Base-by-base conservation (phyloP, 345 rosid species). In the Hibiscus mutabilis region DNA sequence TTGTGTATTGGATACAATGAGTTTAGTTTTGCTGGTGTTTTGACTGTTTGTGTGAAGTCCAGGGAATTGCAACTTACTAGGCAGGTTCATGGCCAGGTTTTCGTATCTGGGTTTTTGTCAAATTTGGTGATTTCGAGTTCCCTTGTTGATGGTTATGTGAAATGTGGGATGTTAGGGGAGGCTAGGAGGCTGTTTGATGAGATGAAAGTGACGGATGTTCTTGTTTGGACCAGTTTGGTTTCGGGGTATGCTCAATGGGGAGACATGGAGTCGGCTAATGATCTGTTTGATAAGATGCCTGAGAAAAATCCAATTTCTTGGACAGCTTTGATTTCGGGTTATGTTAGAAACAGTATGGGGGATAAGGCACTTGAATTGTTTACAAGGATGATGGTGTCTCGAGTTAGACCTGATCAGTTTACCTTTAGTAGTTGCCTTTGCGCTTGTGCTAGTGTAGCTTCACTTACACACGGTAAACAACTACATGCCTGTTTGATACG, bases 261-360 rank as follows among this genome's bases (percentile, higher is more conserved):
- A 35, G 83, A 89, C 70, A 84, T 90, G 88, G 81, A 83, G 75
- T 78, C 81, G 1, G 95, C 97, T 66, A 69, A 52, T 5, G 79
- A 80, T 71, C 52, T 87, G 46, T 93, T 90, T 57, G 70, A 79
- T 68, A 71, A 73, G 81, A 87, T 90, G 97, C 95, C 93, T 6
- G 74, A 68, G 71, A 87, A 83, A 72, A 90, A 83, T 67, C 79
- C 86, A 0, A 83, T 90, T 21, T 80, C 97, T 1, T 89, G 95
- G 97, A 93, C 93, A 0, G 81, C 95, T 74, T 77, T 93, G 79
- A 93, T 93, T 80, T 73, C 89, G n/a, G 93, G 98, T 40, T 85
- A 85, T 76, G 87, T 82, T 73, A 82, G 95, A 57, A 84, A 82
- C 73, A 89, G 89, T 57, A 71, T 82, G 51, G 86, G 83, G 22